Percentiles rank a stretch among this genome's conserved stretches.
These are phyloP conservation scores for Santalum album DNA, from an alignment of 164 flowering plant genomes.

Conservation along the genomic window DNA sequence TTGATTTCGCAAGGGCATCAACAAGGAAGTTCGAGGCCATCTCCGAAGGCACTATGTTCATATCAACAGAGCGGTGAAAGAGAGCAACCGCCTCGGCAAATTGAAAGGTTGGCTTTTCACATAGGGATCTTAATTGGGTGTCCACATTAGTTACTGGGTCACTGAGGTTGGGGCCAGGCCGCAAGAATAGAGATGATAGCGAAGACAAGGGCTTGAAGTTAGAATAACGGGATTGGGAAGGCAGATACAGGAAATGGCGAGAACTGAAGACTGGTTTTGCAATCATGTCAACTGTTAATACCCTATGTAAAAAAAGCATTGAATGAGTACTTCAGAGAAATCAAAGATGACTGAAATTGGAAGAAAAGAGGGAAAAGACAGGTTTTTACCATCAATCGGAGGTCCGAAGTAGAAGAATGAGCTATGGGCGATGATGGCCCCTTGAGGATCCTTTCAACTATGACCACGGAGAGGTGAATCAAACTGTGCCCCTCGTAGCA, in stretches of 20 bases:
- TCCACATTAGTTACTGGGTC: conserved; percentile 14
- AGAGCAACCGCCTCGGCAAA: conserved; percentile 27
- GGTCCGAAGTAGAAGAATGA: too few species aligned
- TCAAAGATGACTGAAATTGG: too few species aligned
- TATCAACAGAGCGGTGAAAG: conserved; percentile 24
- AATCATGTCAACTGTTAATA: background rate
- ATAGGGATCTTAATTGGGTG: conserved; percentile 26
- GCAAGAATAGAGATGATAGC: conserved; percentile 2
- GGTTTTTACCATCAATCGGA: too few species aligned
- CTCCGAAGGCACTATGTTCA: conserved; percentile 28
- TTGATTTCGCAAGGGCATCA: conserved; percentile 27
- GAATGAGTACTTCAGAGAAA: too few species aligned
- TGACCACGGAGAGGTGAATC: too few species aligned
- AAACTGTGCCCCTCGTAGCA: too few species aligned
- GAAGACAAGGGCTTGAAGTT: conserved; percentile 8
- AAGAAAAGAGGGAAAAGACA: too few species aligned
- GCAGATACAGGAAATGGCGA: background rate
- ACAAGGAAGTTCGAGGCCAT: conserved; percentile 35
- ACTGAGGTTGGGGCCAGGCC: background rate
- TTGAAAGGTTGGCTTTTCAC: conserved; percentile 27
- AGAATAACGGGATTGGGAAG: background rate
- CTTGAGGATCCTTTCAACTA: too few species aligned
- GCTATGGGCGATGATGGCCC: too few species aligned
- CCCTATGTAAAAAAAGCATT: too few species aligned
- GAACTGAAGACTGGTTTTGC: background rate